Evolutionary conservation across 208 protist genomes (phyloP).

Genomic region (Trypanosoma lewisi): DNA sequence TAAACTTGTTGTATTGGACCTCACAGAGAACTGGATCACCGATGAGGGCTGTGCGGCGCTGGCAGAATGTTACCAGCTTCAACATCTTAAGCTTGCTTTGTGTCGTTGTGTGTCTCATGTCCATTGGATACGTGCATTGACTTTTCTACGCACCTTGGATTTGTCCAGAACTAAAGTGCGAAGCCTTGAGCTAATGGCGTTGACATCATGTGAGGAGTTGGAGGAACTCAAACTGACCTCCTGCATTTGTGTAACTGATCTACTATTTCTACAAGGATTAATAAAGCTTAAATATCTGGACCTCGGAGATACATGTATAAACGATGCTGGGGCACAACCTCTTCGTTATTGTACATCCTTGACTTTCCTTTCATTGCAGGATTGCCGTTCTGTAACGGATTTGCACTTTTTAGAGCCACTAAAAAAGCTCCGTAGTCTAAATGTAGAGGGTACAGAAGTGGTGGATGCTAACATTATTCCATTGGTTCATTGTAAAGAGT

Average conservation of each 20-base stretch:
- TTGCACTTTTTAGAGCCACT: conserved; percentile 30
- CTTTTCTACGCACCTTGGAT: conserved; percentile 31
- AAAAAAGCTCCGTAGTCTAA: conserved; percentile 37
- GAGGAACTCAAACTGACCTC: conserved; percentile 50
- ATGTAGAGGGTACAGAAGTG: conserved; percentile 45
- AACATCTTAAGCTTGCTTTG: conserved; percentile 24
- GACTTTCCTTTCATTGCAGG: conserved; percentile 44
- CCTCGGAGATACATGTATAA: conserved; percentile 42
- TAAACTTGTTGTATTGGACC: conserved; percentile 45
- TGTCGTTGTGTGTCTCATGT: conserved; percentile 36
- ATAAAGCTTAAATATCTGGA: conserved; percentile 36
- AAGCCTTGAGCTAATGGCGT: conserved; percentile 23
- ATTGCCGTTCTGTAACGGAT: conserved; percentile 35
- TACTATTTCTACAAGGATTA: conserved; percentile 37
- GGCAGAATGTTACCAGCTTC: conserved; percentile 13
- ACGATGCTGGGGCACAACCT: conserved; percentile 30
- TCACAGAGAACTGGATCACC: conserved; percentile 49
- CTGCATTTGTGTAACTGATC: conserved; percentile 34
- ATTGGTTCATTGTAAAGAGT: conserved; percentile 22
- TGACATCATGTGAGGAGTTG: conserved; percentile 35
- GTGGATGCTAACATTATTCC: conserved; percentile 33
- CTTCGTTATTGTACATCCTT: conserved; percentile 23
- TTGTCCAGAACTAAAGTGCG: conserved; percentile 45
- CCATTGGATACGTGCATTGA: conserved; percentile 21
- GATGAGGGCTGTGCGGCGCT: conserved; percentile 26